Percentiles rank a stretch among this genome's conserved stretches.
phyloP scores from a whole-genome alignment of 2,329 filamentous ascomycete genomes.

The Mycogone perniciosa region DNA sequence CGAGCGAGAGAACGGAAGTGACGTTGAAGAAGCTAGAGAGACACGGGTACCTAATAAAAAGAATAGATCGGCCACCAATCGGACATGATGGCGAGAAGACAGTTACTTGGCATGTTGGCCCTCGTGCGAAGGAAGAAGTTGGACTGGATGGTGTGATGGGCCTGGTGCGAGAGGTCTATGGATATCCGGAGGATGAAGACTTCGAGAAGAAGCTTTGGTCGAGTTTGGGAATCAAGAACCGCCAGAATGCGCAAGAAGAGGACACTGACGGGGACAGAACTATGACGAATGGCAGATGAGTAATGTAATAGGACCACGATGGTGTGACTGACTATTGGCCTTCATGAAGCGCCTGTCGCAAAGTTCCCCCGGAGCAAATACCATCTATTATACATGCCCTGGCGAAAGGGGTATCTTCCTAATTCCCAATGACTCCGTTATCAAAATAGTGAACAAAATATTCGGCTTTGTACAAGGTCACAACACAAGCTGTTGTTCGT shows the following conservation, averaged over 20 bases:
- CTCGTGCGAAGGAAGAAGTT: slow-evolving; percentile 79
- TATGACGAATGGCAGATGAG: slow-evolving; percentile 11
- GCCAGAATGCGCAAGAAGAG: slow-evolving; percentile 20
- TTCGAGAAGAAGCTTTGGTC: slow-evolving; percentile 53
- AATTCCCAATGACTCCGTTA: background rate
- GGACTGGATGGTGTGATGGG: slow-evolving; percentile 68
- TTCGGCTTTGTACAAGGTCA: background rate
- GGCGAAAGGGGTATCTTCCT: slow-evolving; percentile 16
- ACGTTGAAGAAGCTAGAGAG: slow-evolving; percentile 68
- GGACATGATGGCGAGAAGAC: slow-evolving; percentile 62
- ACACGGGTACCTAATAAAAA: slow-evolving; percentile 76
- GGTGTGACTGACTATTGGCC: background rate
- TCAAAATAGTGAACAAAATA: background rate
- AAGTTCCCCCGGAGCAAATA: too few relatives aligned
- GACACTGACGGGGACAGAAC: slow-evolving; percentile 17
- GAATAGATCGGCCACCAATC: slow-evolving; percentile 54
- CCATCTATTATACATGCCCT: background rate
- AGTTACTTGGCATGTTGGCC: slow-evolving; percentile 77
- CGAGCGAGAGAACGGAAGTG: slow-evolving; percentile 67
- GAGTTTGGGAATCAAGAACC: slow-evolving; percentile 50
- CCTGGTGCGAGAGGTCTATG: slow-evolving; percentile 58
- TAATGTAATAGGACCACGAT: slow-evolving; percentile 1
- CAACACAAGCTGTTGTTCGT: background rate
- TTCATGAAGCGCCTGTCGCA: background rate
- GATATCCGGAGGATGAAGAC: slow-evolving; percentile 42